Conservation (phyloP, 106 monocot species). For the Allium cepa region DNA sequence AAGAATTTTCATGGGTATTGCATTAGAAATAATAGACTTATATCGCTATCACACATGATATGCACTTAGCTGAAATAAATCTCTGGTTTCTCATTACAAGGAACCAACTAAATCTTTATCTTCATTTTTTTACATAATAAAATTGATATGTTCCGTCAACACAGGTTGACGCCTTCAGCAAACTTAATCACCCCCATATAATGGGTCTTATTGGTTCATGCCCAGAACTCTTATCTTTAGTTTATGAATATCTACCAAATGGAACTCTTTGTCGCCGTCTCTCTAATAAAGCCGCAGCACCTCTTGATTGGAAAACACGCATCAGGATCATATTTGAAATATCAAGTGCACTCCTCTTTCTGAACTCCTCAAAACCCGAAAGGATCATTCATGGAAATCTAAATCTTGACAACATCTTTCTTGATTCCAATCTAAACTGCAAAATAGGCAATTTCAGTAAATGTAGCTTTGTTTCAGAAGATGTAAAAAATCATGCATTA, state of each 20-base stretch:
- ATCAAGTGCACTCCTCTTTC: conserved; percentile 52
- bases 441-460: conserved; percentile 57
- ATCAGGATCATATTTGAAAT: conserved; percentile 41
- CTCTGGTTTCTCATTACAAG: too few relatives aligned
- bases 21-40: too few relatives aligned
- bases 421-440: conserved; percentile 48
- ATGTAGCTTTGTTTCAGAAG: conserved; percentile 32
- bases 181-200: conserved; percentile 71
- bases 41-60: too few relatives aligned
- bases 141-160: not conserved
- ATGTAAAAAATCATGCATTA: conserved; percentile 10
- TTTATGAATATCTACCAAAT: conserved; percentile 72
- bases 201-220: conserved; percentile 53
- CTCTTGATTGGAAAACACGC: conserved; percentile 48
- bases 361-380: conserved; percentile 64
- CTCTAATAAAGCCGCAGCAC: conserved; percentile 11
- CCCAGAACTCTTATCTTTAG: conserved; percentile 56
- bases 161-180: conserved; percentile 58
- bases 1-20: too few relatives aligned
- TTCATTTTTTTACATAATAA: too few relatives aligned
- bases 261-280: conserved; percentile 58
- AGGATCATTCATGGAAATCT: conserved; percentile 74
- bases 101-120: too few relatives aligned
- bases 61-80: too few relatives aligned
- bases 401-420: conserved; percentile 59